These are phyloP conservation scores for Aspergillus ochraceoroseus DNA, from an alignment of 2,329 filamentous ascomycete genomes.

Conservation along the genomic window DNA sequence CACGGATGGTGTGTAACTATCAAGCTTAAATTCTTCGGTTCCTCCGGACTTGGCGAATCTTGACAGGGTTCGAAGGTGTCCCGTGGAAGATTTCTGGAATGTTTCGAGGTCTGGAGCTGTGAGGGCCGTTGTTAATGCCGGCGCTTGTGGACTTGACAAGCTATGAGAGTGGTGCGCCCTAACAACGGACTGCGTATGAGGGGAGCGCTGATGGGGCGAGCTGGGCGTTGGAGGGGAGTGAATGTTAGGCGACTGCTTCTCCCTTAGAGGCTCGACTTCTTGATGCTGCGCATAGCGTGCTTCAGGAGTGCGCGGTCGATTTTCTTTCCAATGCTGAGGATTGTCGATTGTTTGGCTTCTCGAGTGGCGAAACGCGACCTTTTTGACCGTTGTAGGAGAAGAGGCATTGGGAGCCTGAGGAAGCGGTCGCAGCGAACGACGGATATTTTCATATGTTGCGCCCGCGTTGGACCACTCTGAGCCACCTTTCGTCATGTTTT, in stretches of 20 bases:
- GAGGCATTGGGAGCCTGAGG: slow-evolving; percentile 58
- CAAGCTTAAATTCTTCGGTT: slow-evolving; percentile 75
- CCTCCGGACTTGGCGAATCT: slow-evolving; percentile 70
- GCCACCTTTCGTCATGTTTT: slow-evolving; percentile 22
- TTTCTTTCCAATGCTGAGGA: slow-evolving; percentile 34
- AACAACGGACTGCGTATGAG: slow-evolving; percentile 28
- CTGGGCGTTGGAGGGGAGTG: slow-evolving; percentile 23
- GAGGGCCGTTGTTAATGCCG: slow-evolving; percentile 45
- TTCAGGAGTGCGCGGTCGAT: slow-evolving; percentile 33
- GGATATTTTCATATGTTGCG: slow-evolving; percentile 64
- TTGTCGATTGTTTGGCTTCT: slow-evolving; percentile 64
- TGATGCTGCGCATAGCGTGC: slow-evolving; percentile 25
- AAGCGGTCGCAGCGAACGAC: slow-evolving; percentile 71
- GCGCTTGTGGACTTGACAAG: slow-evolving; percentile 30
- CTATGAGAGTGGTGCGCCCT: slow-evolving; percentile 30
- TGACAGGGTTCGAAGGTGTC: slow-evolving; percentile 81
- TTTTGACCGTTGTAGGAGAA: slow-evolving; percentile 36
- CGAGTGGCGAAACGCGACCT: slow-evolving; percentile 38
- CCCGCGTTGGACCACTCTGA: slow-evolving; percentile 47
- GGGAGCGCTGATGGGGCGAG: slow-evolving; percentile 25
- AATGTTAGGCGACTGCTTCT: slow-evolving; percentile 21
- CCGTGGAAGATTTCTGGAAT: slow-evolving; percentile 82
- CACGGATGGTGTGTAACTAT: slow-evolving; percentile 74
- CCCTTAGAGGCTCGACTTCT: slow-evolving; percentile 29
- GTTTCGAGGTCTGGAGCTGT: slow-evolving; percentile 70